Conservation (phyloP, 1,139 yeast species). For the Neolecta irregularis region DNA sequence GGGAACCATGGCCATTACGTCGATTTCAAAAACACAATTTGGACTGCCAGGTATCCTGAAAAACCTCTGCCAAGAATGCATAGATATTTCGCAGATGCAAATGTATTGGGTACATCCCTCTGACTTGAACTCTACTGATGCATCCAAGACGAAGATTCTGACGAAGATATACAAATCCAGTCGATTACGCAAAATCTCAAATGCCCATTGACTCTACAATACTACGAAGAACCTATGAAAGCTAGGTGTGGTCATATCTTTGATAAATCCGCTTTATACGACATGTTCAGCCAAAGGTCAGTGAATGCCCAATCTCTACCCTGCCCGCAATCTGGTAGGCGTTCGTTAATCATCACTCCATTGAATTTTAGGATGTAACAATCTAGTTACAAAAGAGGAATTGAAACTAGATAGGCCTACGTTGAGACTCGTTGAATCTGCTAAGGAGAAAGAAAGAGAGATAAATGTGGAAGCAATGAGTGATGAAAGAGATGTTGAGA, state of each 20-base stretch:
- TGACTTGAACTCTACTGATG: neutral
- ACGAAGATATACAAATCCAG: conserved; percentile 2
- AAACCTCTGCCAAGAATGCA: neutral
- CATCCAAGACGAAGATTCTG: neutral
- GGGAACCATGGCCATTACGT: conserved; percentile 1
- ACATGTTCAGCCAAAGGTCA: no score
- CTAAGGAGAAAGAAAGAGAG: no score
- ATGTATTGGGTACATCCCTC: neutral
- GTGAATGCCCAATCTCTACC: no score
- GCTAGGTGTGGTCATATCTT: conserved; percentile 3
- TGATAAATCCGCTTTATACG: conserved; percentile 1
- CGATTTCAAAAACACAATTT: conserved; percentile 2
- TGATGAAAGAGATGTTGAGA: no score
- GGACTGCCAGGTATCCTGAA: neutral
- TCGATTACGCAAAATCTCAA: conserved; percentile 2
- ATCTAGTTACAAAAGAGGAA: no score
- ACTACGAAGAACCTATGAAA: conserved; percentile 2
- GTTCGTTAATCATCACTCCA: no score
- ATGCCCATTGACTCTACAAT: conserved; percentile 3
- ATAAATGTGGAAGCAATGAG: no score
- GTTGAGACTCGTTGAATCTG: no score
- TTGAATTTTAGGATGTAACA: no score
- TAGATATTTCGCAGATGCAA: neutral
- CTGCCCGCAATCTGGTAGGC: no score
- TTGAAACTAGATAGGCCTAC: no score